These are phyloP conservation scores for Fusarium sulawesiense DNA, from an alignment of 2,329 filamentous ascomycete species.

Conservation along the genomic window DNA sequence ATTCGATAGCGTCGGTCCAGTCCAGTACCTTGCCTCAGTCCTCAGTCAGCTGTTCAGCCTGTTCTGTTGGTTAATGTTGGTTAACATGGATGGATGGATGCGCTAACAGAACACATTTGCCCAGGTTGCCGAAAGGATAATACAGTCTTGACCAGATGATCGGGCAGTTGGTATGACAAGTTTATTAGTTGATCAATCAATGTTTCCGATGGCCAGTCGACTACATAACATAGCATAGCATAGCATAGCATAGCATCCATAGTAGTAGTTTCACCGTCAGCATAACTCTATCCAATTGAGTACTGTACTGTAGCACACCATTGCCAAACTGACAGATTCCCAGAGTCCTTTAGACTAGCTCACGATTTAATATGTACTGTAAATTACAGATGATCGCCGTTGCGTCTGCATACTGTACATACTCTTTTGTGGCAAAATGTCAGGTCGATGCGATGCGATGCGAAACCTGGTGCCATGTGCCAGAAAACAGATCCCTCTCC, in stretches of 20 bases:
- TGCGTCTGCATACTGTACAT: background rate
- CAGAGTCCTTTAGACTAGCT: background rate
- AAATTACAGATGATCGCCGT: background rate
- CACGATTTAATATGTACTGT: background rate
- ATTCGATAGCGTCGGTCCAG: constrained; percentile 36
- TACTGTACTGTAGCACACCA: background rate
- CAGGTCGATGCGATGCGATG: constrained; percentile 28
- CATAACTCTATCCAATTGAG: background rate
- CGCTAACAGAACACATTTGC: constrained; percentile 21
- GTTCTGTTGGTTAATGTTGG: background rate
- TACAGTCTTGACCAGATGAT: background rate
- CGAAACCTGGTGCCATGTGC: constrained; percentile 40
- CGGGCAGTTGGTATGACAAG: constrained; percentile 13
- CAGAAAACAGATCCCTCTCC: constrained; percentile 35
- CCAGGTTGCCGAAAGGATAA: background rate
- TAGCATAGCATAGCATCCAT: no score
- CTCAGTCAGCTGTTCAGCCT: background rate
- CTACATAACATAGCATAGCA: constrained; percentile 1
- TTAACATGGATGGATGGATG: background rate
- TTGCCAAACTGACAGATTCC: background rate
- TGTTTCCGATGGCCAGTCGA: constrained; percentile 30
- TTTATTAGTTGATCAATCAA: constrained; percentile 22
- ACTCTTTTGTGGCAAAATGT: constrained; percentile 31
- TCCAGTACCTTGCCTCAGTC: background rate
- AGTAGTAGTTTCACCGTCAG: no score